phyloP scores from a whole-genome alignment of 2,329 filamentous ascomycete species.

The Aaosphaeria arxii region DNA sequence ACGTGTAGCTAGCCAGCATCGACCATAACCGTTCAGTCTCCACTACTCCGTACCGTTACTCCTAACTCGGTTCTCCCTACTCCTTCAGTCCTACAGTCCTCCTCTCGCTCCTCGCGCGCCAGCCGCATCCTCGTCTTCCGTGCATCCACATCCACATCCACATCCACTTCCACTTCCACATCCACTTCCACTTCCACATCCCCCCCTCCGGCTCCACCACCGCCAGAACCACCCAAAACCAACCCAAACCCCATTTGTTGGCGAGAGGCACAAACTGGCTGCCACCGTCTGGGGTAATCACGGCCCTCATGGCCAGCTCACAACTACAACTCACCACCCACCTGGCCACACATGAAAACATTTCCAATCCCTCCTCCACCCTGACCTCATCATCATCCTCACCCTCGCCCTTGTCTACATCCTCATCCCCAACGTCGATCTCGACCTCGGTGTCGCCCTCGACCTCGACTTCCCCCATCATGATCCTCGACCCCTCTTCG shows the following conservation, averaged over 20 bases:
- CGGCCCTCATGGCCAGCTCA: background rate
- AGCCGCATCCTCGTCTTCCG: background rate
- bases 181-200: slow-evolving; percentile 3
- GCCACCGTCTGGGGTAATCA: background rate
- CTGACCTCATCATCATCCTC: background rate
- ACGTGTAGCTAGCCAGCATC: no score
- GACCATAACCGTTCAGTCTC: no score
- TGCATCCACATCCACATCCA: background rate
- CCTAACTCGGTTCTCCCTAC: no score
- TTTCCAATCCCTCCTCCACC: background rate
- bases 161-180: background rate
- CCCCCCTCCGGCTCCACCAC: slow-evolving; percentile 1
- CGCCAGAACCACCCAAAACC: background rate
- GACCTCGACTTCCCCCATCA: no score
- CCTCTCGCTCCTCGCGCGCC: no score
- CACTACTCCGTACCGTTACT: no score
- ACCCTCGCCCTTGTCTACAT: background rate
- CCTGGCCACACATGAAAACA: no score
- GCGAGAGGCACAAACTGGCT: background rate
- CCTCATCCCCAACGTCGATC: no score
- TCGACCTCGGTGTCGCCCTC: no score
- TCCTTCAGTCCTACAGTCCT: no score
- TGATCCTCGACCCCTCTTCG: no score
- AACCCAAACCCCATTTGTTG: background rate
- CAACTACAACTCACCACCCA: background rate